These are phyloP conservation scores for Fusarium sambucinum DNA, from an alignment of 2,329 filamentous ascomycete species.

Conservation along the genomic window DNA sequence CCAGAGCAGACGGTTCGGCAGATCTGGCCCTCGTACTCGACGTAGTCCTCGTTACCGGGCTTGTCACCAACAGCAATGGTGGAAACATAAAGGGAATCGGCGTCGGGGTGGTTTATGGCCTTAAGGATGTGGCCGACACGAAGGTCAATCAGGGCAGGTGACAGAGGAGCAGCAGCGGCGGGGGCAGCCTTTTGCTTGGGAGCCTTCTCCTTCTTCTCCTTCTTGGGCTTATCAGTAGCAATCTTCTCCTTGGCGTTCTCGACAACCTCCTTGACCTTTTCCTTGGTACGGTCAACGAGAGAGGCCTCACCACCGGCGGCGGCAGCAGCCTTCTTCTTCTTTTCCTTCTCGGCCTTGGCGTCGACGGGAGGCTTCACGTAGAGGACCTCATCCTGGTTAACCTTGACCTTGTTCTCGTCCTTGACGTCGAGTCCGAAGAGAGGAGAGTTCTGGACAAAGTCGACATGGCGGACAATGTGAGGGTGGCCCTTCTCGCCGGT, in stretches of 20 bases:
- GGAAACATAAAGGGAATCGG: slow-evolving; percentile 94
- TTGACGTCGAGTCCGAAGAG: slow-evolving; percentile 78
- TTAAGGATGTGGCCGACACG: slow-evolving; percentile 98
- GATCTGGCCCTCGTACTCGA: slow-evolving; percentile 89
- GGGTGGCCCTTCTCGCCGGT: slow-evolving; percentile 91
- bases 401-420: slow-evolving; percentile 78
- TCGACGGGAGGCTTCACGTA: slow-evolving; percentile 92
- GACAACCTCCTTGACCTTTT: slow-evolving; percentile 67
- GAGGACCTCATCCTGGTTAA: slow-evolving; percentile 83
- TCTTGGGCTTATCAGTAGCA: slow-evolving; percentile 67
- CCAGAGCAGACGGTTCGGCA: slow-evolving; percentile 97
- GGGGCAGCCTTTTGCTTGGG: slow-evolving; percentile 79
- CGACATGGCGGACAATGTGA: slow-evolving; percentile 89
- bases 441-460: slow-evolving; percentile 93
- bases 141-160: slow-evolving; percentile 90
- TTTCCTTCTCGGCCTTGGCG: slow-evolving; percentile 96
- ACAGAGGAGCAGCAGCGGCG: slow-evolving; percentile 78
- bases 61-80: slow-evolving; percentile 95
- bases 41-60: slow-evolving; percentile 83
- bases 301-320: slow-evolving; percentile 64
- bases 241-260: slow-evolving; percentile 61
- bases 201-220: slow-evolving; percentile 92
- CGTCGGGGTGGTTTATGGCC: slow-evolving; percentile 94
- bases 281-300: slow-evolving; percentile 72
- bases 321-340: slow-evolving; percentile 89